Percentiles rank a stretch among this genome's conserved stretches.
phyloP scores from a whole-genome alignment of 1,284 basidiomycete genomes.

The Caloboletus firmus region DNA sequence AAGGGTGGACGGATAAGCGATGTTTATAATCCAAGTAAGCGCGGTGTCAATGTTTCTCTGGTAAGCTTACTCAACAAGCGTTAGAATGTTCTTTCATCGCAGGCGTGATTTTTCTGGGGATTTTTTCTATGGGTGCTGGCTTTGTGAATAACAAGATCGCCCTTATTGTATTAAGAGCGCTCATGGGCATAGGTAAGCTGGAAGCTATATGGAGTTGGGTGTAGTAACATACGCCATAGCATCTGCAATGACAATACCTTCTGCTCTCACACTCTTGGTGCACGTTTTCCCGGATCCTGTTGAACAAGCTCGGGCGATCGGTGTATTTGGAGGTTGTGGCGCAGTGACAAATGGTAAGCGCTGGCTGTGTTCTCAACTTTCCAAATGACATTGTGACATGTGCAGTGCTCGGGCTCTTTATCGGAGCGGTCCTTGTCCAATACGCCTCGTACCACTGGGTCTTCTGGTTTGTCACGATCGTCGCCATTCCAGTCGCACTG shows the following conservation, averaged over 20 bases:
- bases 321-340: conserved; percentile 46
- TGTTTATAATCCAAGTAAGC: conserved; percentile 33
- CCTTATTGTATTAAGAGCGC: conserved; percentile 43
- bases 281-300: conserved; percentile 44
- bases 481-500: conserved; percentile 38
- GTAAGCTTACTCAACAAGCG: not conserved
- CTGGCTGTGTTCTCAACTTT: not conserved
- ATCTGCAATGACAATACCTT: conserved; percentile 49
- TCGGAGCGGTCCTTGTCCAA: conserved; percentile 38
- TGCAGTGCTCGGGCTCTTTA: conserved; percentile 36
- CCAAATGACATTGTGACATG: not conserved
- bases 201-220: not conserved
- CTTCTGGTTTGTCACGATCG: conserved; percentile 45
- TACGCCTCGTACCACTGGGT: conserved; percentile 46
- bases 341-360: conserved; percentile 44
- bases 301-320: conserved; percentile 48
- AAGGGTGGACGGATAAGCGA: conserved; percentile 36
- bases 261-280: conserved; percentile 47
- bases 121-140: conserved; percentile 42
- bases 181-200: conserved; percentile 41
- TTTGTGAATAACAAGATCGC: conserved; percentile 43
- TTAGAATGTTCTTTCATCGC: conserved; percentile 28
- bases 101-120: conserved; percentile 39
- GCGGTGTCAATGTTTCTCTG: not conserved
- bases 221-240: conserved; percentile 28